Base-by-base conservation (phyloP, 2,329 filamentous ascomycete genomes). In the Colletotrichum tanaceti region DNA sequence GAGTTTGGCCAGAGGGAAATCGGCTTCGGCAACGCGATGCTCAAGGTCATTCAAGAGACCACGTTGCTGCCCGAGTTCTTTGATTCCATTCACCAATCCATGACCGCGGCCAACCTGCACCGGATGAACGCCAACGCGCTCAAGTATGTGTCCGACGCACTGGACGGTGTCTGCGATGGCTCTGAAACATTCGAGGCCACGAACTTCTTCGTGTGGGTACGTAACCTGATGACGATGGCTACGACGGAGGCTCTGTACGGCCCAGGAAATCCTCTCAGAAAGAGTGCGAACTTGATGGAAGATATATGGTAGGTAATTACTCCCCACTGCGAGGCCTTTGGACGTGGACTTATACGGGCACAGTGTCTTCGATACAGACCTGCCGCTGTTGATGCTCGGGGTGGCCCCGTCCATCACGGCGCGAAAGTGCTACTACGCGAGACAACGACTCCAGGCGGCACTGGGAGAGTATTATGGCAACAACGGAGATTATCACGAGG, bases 171-270 rank as follows among this genome's bases (percentile, higher is more conserved):
- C 10, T 74, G 77, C 1, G n/a, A 28, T 4, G 66, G 57, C 20
- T 50, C 32, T 2, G 28, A 61, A 47, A n/a, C 50, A 1, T 52
- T 60, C 24, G 55, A 68, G 38, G 9, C 50, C 10, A n/a, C 55
- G 13, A 79, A 79, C 18, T 57, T 85, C 0, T 85, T 75, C 70
- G 38, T 74, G 0, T 84, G 80, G 80, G 49, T 79, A 13, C 75
- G 80, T 13, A 67, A 79, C 10, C 67, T 77, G 3, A 78, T 84
- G 65, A 80, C 78, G 2, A 60, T 79, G 4, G 80, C 81, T 6
- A 81, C 80, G 0, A 76, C 76, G 10, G 70, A 77, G 32, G 77
- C 80, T 3, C 73, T 86, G 24, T 84, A 80, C 53, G 83, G 84
- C 1, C 76, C 80, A 0, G 66, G 79, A 1, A 83, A 85, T 64